Conservation (phyloP, 106 monocot species). For the Triglochin maritima region DNA sequence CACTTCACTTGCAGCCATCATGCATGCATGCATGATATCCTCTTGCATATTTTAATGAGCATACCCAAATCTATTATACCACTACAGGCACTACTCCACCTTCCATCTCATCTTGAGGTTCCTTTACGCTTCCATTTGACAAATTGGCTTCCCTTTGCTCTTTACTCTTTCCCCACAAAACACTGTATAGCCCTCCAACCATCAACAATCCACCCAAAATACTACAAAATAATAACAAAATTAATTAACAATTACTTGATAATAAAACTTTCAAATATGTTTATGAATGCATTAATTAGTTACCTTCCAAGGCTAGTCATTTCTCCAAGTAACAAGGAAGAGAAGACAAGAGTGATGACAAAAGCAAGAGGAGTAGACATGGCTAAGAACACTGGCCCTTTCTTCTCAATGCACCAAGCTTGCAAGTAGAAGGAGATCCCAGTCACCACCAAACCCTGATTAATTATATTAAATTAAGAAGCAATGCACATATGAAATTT, state of each 20-base stretch:
- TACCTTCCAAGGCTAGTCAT: conserved; percentile 26
- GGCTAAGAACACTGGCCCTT: conserved; percentile 24
- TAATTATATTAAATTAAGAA: too few species aligned
- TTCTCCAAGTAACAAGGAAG: conserved; percentile 12
- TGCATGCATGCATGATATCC: too few species aligned
- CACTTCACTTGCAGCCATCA: too few species aligned
- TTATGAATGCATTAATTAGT: not conserved
- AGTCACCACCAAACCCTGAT: conserved; percentile 24
- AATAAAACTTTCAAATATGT: not conserved
- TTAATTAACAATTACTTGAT: not conserved
- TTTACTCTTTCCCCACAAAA: conserved; percentile 37
- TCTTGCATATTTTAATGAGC: too few species aligned
- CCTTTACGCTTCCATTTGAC: not conserved
- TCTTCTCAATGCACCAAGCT: conserved; percentile 27
- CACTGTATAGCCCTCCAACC: conserved; percentile 37
- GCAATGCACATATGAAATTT: not conserved
- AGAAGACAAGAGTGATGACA: conserved; percentile 15
- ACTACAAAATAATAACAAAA: conserved; percentile 9
- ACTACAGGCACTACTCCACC: too few species aligned
- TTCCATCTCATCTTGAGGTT: not conserved
- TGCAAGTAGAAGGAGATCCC: conserved; percentile 30
- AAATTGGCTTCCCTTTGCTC: conserved; percentile 11
- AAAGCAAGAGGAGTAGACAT: conserved; percentile 18
- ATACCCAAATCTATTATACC: too few species aligned
- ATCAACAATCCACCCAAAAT: conserved; percentile 30